These are phyloP conservation scores for Styphnolobium japonicum DNA, from an alignment of 306 rosid genomes.

Conservation along the genomic window DNA sequence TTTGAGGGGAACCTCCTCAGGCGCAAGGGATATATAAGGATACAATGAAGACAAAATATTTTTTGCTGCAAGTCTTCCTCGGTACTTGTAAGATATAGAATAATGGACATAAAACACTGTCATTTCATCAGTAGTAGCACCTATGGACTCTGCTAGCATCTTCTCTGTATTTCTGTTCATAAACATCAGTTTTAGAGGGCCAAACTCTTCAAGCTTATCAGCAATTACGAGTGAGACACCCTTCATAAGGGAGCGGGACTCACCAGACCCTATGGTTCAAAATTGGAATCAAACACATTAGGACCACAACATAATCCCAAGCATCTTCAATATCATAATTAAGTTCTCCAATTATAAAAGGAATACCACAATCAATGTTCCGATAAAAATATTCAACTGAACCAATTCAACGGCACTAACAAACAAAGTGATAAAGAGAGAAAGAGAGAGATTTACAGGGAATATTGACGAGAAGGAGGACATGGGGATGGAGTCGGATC, in stretches of 20 bases:
- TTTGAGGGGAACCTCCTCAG: constrained; percentile 62
- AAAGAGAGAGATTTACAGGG: constrained; percentile 55
- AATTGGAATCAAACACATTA: constrained; percentile 18
- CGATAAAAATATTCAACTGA: background rate
- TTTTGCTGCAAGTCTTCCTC: constrained; percentile 59
- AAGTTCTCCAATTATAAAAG: background rate
- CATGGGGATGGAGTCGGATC: constrained; percentile 74
- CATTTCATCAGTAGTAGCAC: constrained; percentile 50
- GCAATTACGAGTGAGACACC: constrained; percentile 38
- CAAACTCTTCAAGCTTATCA: constrained; percentile 34
- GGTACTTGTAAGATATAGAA: constrained; percentile 68
- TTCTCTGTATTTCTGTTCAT: constrained; percentile 58
- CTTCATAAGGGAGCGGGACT: constrained; percentile 76
- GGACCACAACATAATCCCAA: background rate
- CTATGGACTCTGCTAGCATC: constrained; percentile 59
- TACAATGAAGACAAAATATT: constrained; percentile 51
- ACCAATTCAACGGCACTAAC: background rate
- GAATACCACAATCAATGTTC: background rate
- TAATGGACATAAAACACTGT: constrained; percentile 56
- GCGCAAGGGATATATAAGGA: constrained; percentile 36
- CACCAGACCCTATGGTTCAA: constrained; percentile 79
- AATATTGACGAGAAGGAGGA: constrained; percentile 68
- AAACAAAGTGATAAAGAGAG: too few species aligned
- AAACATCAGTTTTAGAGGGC: constrained; percentile 55
- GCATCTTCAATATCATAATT: too few species aligned